A percentile compares a stretch with the other conserved stretches of the same genome.
Conservation (phyloP, 768 basidiomycete species). For the Pleurotus sapidus region DNA sequence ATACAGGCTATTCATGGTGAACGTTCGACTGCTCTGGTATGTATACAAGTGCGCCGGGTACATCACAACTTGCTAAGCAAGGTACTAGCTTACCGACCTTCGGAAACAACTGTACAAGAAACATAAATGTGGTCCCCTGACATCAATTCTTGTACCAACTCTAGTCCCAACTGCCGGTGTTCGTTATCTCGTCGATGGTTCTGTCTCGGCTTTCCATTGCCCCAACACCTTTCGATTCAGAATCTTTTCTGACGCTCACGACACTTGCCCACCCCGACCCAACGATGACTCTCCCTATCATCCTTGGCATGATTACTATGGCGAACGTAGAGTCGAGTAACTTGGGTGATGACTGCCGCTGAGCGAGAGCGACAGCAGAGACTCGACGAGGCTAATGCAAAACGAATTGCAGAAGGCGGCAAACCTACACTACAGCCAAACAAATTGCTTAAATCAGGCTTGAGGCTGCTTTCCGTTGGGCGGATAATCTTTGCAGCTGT, state of each 20-base stretch:
- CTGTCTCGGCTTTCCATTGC: conserved; percentile 52
- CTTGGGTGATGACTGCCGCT: conserved; percentile 68
- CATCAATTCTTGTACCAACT: conserved; percentile 58
- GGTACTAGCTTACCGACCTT: conserved; percentile 45
- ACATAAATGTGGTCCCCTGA: conserved; percentile 53
- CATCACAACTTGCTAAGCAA: no score
- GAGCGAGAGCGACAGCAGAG: conserved; percentile 49
- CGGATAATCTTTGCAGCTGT: conserved; percentile 67
- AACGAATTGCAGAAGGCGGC: conserved; percentile 38
- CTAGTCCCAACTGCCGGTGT: conserved; percentile 71
- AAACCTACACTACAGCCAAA: conserved; percentile 41
- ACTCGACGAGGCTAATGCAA: conserved; percentile 45
- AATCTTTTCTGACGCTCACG: conserved; percentile 73
- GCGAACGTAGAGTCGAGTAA: conserved; percentile 77
- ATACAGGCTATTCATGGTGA: conserved; percentile 46
- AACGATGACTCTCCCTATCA: conserved; percentile 65
- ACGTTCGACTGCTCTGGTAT: conserved; percentile 46
- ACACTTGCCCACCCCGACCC: conserved; percentile 70
- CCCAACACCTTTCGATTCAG: conserved; percentile 71
- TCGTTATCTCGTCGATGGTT: conserved; percentile 61
- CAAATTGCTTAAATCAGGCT: conserved; percentile 46
- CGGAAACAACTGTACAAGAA: conserved; percentile 59
- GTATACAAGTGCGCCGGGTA: conserved; percentile 12
- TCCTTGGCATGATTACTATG: conserved; percentile 70
- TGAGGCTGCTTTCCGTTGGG: conserved; percentile 58